Percentiles rank a stretch among this genome's conserved stretches.
These are phyloP conservation scores for Debaryomycetaceae sp. DNA, from an alignment of 1,139 yeast species.

Conservation along the genomic window DNA sequence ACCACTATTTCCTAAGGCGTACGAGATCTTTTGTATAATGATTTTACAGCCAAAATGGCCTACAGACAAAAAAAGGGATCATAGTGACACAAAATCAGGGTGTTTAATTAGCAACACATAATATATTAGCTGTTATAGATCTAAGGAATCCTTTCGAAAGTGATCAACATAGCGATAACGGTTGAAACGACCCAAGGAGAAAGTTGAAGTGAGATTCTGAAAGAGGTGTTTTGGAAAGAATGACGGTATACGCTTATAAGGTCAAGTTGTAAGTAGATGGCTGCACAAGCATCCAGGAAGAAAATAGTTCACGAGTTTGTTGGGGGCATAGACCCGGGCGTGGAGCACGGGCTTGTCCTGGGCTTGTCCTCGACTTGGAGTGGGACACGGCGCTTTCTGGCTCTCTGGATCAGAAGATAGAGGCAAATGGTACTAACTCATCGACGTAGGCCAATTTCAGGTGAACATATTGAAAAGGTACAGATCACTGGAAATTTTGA, in stretches of 20 bases:
- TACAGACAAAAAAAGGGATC: not conserved
- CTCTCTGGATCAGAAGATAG: not conserved
- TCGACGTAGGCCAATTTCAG: slow-evolving; percentile 10
- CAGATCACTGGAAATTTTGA: slow-evolving; percentile 44
- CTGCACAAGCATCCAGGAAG: not conserved
- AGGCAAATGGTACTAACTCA: not conserved
- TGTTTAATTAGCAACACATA: not conserved
- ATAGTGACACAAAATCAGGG: not conserved
- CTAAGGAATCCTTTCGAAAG: not conserved
- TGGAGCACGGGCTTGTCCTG: not conserved
- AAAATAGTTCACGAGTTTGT: too few relatives aligned
- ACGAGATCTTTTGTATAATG: not conserved
- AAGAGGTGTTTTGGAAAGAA: not conserved
- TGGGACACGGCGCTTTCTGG: not conserved
- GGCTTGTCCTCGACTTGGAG: not conserved
- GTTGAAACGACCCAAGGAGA: not conserved
- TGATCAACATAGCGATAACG: not conserved
- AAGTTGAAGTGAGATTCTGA: not conserved
- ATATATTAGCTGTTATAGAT: not conserved
- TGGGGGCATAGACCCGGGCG: not conserved
- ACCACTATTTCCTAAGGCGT: not conserved
- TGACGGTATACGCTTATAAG: not conserved
- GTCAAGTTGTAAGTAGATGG: not conserved
- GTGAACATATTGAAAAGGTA: slow-evolving; percentile 18
- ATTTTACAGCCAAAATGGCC: not conserved